Evolutionary conservation across 768 basidiomycete genomes (phyloP), one percentile per base, ranked within the genome.

Genomic region (Boletus insuetus): DNA sequence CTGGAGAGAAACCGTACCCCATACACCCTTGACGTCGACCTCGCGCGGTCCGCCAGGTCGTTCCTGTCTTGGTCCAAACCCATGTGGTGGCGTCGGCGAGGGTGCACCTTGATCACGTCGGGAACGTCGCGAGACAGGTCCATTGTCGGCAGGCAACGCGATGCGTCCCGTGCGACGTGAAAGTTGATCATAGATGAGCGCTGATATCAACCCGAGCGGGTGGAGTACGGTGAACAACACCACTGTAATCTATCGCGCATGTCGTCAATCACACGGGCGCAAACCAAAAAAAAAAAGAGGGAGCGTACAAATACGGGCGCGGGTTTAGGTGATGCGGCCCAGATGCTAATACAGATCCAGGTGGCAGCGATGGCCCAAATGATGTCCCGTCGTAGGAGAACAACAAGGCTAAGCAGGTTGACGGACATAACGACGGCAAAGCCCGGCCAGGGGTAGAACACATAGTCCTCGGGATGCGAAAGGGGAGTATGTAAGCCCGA

Each of bases 331-430:
- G 74, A 64, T 5, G 75, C 72, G 20, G 71, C 68, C 84, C 85
- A 89, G 6, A 91, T 73, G 59, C 83, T 82, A 20, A 85, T 74
- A 55, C 83, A 83, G 20, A 88, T 78, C 89, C 89, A 92, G 0
- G 82, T 84, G 0, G 87, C 84, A 1, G 86, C 86, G 14, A 85
- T 75, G 35, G 84, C 83, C 87, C 87, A 91, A 0, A 91, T 85
- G 46, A 91, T 70, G 62, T 92, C 91, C 3, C 80, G 74, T 1
- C 84, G 75, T 2, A 80, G n/a, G 4, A 79, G 62, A 38, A 90
- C 68, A 31, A 84, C 34, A 0, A 89, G 62, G 3, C 81, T 81
- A 55, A 82, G 53, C 41, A 82, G 37, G 65, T 95, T 92, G 4
- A 85, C 82, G 9, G 77, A 77, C 10, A 86, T 73, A 24, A 93